These are phyloP conservation scores for Euphorbia lathyris DNA, from an alignment of 345 rosid species.

Conservation along the genomic window DNA sequence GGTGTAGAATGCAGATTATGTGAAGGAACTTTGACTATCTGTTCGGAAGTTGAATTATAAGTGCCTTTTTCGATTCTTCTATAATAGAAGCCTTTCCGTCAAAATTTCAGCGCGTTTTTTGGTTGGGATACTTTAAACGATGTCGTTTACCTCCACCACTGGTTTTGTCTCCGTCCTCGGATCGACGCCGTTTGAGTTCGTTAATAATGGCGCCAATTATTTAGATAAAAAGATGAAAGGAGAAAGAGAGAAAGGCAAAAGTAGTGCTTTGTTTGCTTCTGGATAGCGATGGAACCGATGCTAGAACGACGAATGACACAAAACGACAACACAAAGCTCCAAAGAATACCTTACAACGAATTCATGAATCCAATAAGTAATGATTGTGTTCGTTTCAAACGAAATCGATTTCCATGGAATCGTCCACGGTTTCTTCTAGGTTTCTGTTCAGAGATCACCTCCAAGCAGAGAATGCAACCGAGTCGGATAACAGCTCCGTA, in stretches of 20 bases:
- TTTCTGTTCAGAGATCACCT: constrained; percentile 53
- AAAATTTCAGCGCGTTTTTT: neutral
- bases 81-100: neutral
- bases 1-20: neutral
- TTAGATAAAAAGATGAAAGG: neutral
- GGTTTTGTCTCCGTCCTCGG: too few relatives aligned
- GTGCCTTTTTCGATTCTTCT: neutral
- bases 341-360: constrained; percentile 10
- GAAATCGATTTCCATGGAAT: constrained; percentile 31
- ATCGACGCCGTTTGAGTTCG: neutral
- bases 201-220: constrained; percentile 10
- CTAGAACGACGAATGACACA: constrained; percentile 19
- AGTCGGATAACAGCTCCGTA: constrained; percentile 34
- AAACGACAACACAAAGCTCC: constrained; percentile 26
- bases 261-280: neutral
- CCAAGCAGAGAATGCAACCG: constrained; percentile 24
- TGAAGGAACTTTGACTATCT: constrained; percentile 11
- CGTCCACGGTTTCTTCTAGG: constrained; percentile 32
- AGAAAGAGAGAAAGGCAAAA: neutral
- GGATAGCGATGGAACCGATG: constrained; percentile 16
- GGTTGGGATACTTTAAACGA: neutral
- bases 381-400: constrained; percentile 7
- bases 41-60: constrained; percentile 10
- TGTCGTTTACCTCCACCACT: neutral
- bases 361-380: constrained; percentile 5